A percentile compares a stretch with the other conserved stretches of the same genome.
These are phyloP conservation scores for Agaricus sinodeliciosus DNA, from an alignment of 768 basidiomycete species.

Conservation along the genomic window DNA sequence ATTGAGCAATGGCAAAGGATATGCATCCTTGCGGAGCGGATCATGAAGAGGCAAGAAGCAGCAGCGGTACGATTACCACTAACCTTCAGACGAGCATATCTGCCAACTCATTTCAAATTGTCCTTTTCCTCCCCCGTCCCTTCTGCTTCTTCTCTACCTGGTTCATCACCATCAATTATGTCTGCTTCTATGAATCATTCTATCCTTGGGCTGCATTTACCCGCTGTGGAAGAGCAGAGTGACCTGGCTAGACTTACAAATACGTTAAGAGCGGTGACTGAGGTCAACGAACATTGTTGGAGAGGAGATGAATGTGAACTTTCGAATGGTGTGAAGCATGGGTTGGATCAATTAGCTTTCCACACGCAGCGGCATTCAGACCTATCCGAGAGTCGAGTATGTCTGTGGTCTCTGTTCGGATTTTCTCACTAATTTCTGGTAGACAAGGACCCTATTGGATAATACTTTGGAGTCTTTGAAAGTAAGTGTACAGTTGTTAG, in stretches of 20 bases:
- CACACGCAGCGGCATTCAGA: constrained; percentile 72
- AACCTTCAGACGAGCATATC: constrained; percentile 55
- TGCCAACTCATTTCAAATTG: constrained; percentile 67
- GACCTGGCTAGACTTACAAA: constrained; percentile 82
- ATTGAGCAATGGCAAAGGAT: constrained; percentile 93
- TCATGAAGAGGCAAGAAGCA: constrained; percentile 86
- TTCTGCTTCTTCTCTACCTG: constrained; percentile 27
- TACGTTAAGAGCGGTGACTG: constrained; percentile 68
- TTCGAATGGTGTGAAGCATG: constrained; percentile 69
- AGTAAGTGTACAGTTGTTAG: constrained; percentile 29
- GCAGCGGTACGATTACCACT: constrained; percentile 77
- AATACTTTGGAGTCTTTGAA: constrained; percentile 74
- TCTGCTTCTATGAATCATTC: constrained; percentile 26
- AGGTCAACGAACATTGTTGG: constrained; percentile 80
- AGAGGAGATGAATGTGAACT: constrained; percentile 77
- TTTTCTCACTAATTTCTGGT: not conserved
- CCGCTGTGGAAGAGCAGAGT: constrained; percentile 45
- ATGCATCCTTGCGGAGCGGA: constrained; percentile 79
- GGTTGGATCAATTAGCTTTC: constrained; percentile 58
- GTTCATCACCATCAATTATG: constrained; percentile 23
- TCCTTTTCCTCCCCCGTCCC: constrained; percentile 37
- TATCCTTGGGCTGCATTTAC: constrained; percentile 22
- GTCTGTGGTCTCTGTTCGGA: constrained; percentile 16
- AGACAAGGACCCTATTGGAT: constrained; percentile 61
- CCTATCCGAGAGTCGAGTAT: constrained; percentile 63